Percentiles rank a stretch among this genome's conserved stretches.
phyloP scores from a whole-genome alignment of 331 rosid genomes.

The Erythrophleum ivorense region DNA sequence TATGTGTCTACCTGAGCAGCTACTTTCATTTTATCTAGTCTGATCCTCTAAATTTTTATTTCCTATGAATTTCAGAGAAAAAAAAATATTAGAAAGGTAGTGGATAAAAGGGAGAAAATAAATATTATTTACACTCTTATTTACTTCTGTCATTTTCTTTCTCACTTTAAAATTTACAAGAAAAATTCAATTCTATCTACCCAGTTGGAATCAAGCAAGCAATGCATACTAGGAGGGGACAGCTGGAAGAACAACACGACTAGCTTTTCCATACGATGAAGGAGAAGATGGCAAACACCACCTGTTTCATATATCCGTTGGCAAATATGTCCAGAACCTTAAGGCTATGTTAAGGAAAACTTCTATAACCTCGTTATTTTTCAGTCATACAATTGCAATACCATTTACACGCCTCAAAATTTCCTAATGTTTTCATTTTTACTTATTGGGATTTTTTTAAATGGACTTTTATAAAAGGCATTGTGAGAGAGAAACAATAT shows the following conservation, averaged over 20 bases:
- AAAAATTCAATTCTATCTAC: background rate
- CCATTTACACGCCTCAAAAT: background rate
- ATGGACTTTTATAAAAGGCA: background rate
- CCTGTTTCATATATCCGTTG: background rate
- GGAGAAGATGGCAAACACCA: background rate
- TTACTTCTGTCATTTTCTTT: no score
- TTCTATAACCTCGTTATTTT: background rate
- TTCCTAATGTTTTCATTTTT: background rate
- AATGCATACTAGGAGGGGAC: background rate
- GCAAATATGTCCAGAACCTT: background rate
- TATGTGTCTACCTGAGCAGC: background rate
- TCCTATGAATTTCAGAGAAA: no score
- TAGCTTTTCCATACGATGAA: background rate
- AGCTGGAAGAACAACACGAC: background rate
- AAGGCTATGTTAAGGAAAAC: background rate
- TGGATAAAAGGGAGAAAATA: no score
- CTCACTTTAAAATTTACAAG: no score
- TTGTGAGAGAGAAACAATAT: background rate
- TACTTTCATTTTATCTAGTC: background rate
- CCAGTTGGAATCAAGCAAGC: background rate
- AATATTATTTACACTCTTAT: no score
- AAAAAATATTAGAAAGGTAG: no score
- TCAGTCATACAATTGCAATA: background rate
- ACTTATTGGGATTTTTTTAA: background rate
- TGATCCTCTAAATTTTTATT: no score